Conservation (phyloP, 2,329 filamentous ascomycete species). For the Cryphonectria carpinicola region DNA sequence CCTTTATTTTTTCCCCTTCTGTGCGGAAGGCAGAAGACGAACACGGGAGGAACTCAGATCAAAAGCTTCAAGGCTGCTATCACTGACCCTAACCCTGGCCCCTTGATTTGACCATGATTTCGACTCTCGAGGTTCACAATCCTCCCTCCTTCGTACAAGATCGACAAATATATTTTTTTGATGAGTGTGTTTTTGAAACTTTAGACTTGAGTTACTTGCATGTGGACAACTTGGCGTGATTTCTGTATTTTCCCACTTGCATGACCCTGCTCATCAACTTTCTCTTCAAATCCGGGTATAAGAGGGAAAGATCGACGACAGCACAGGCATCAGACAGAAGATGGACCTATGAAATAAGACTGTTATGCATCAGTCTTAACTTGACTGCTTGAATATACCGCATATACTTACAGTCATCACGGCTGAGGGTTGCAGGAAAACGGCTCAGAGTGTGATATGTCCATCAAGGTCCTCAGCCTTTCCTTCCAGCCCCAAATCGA, state of each 20-base stretch:
- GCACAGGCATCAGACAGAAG: not conserved
- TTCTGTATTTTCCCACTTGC: not conserved
- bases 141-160: not conserved
- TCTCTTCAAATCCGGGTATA: no score
- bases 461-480: constrained; percentile 10
- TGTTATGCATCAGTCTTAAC: not conserved
- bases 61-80: not conserved
- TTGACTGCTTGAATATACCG: not conserved
- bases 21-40: not conserved
- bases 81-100: not conserved
- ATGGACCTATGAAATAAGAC: not conserved
- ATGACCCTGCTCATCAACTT: not conserved
- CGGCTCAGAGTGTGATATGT: not conserved
- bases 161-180: not conserved
- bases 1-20: no score
- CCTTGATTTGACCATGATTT: not conserved
- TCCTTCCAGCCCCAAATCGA: not conserved
- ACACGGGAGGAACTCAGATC: no score
- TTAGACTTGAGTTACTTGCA: no score
- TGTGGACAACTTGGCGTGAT: not conserved
- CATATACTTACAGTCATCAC: not conserved
- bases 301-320: not conserved
- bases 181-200: not conserved
- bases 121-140: not conserved
- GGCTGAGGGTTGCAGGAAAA: not conserved